Base-by-base conservation (phyloP, 1,284 basidiomycete species). In the Xerocomus nothofagi region DNA sequence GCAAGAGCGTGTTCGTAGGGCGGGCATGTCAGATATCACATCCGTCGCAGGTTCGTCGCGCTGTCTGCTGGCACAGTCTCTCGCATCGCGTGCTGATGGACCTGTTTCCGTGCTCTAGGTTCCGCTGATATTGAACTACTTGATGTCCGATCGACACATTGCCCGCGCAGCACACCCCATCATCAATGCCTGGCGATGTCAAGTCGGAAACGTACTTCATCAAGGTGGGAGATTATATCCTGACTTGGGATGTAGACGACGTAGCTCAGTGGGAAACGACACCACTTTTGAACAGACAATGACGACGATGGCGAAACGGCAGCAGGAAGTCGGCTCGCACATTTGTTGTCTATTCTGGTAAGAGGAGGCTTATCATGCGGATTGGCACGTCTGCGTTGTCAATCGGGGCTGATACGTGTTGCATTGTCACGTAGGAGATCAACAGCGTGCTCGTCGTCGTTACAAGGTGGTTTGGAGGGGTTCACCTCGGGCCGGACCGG, bases 231-330 rank as follows among this genome's bases (percentile, higher is more conserved):
- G 31, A 41, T 34, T 36, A 21, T 9, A 18, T 33, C 39, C 12
- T 20, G 15, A 47, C 14, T 26, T 36, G 27, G 8, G 27, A 37
- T n/a, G 18, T 6, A 24, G 20, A 32, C 46, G 36, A 15, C 6
- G 15, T 33, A 23, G 26, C 45, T 42, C 38, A 44, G 44, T 43
- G 21, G 27, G 32, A n/a, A 21, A 39, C 29, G 39, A 50, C n/a
- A 23, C 14, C 6, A 17, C 18, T 45, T n/a, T n/a, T 47, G 18
- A 29, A 48, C 55, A 94, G 93, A 97, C 65, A 94, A 95, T 54
- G 91, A 95, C 54, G 94, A 98, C 54, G 91, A 97, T 55, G 91
- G 93, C 2, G 94, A 98, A 70, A 86, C 87, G 0, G 92, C 92
- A 1, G 94, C 94, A 7, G 93, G 94, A 6, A 82, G 86, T 27